Percentiles rank a stretch among this genome's conserved stretches.
Conservation (phyloP, 345 rosid species). For the Murraya paniculata region DNA sequence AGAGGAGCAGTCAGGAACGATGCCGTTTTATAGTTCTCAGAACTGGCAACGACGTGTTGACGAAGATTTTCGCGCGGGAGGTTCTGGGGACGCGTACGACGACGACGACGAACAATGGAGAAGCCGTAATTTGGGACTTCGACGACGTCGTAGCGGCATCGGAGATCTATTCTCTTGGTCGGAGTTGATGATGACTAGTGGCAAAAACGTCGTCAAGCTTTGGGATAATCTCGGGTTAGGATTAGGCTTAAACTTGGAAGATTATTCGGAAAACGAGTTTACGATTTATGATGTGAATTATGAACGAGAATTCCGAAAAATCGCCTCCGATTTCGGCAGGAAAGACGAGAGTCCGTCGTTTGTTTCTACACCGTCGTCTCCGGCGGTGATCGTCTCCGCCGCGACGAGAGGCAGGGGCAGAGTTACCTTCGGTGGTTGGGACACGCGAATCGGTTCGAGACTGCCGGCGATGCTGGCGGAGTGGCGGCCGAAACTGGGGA, state of each 20-base stretch:
- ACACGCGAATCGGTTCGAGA: conserved; percentile 41
- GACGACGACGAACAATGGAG: conserved; percentile 23
- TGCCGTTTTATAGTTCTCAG: not conserved
- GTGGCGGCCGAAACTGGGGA: conserved; percentile 48
- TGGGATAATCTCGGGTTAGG: conserved; percentile 53
- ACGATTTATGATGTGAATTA: conserved; percentile 15
- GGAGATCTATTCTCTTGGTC: conserved; percentile 42
- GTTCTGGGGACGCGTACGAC: conserved; percentile 24
- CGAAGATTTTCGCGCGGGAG: conserved; percentile 42
- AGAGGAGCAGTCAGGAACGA: not conserved
- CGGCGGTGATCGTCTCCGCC: conserved; percentile 41
- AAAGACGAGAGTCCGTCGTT: conserved; percentile 18
- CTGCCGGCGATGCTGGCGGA: conserved; percentile 64
- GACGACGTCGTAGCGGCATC: conserved; percentile 44
- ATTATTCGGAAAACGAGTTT: not conserved
- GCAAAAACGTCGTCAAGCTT: conserved; percentile 55
- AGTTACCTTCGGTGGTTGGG: conserved; percentile 53
- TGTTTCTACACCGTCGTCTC: conserved; percentile 20
- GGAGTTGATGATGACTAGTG: conserved; percentile 38
- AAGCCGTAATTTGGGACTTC: conserved; percentile 16
- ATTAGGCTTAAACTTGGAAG: conserved; percentile 29
- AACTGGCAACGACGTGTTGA: conserved; percentile 27
- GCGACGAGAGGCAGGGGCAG: conserved; percentile 23
- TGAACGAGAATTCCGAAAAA: conserved; percentile 1
- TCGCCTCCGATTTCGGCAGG: conserved; percentile 19